These are phyloP conservation scores for Cercospora janseana DNA, from an alignment of 2,329 filamentous ascomycete species.

Conservation along the genomic window DNA sequence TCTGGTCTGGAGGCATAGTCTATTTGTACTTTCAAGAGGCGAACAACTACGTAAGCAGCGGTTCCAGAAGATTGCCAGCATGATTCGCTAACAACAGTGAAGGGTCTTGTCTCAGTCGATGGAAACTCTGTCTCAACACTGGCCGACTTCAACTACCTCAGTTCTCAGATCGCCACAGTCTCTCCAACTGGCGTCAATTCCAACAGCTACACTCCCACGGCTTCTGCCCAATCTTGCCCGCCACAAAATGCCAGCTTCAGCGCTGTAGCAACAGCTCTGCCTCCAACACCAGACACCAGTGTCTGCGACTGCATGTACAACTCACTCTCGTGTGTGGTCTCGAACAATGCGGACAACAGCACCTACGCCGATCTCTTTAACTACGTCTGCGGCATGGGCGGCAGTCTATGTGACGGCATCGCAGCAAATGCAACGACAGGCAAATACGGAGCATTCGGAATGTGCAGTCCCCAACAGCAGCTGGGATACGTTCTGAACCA, in stretches of 20 bases:
- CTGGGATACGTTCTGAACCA: constrained; percentile 70
- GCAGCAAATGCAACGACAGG: constrained; percentile 65
- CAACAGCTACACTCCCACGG: constrained; percentile 67
- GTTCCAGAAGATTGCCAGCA: neutral
- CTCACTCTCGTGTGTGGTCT: constrained; percentile 67
- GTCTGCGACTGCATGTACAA: constrained; percentile 85
- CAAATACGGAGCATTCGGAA: constrained; percentile 71
- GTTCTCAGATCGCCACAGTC: constrained; percentile 65
- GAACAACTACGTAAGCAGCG: constrained; percentile 69
- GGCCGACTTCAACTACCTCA: constrained; percentile 71
- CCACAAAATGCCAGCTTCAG: constrained; percentile 63
- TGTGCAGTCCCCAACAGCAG: constrained; percentile 69
- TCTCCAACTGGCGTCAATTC: constrained; percentile 65
- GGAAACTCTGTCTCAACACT: constrained; percentile 63
- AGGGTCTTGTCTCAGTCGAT: constrained; percentile 63
- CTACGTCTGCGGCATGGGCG: constrained; percentile 62
- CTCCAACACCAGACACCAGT: constrained; percentile 74
- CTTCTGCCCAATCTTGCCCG: constrained; percentile 71
- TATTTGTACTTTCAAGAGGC: constrained; percentile 96
- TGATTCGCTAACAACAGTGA: neutral
- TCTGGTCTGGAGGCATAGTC: constrained; percentile 95
- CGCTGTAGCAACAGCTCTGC: constrained; percentile 64
- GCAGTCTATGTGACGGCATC: constrained; percentile 65
- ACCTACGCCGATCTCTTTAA: constrained; percentile 68
- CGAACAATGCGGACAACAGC: constrained; percentile 55